These are phyloP conservation scores for Alternaria ventricosa DNA, from an alignment of 2,329 filamentous ascomycete species.

Conservation along the genomic window DNA sequence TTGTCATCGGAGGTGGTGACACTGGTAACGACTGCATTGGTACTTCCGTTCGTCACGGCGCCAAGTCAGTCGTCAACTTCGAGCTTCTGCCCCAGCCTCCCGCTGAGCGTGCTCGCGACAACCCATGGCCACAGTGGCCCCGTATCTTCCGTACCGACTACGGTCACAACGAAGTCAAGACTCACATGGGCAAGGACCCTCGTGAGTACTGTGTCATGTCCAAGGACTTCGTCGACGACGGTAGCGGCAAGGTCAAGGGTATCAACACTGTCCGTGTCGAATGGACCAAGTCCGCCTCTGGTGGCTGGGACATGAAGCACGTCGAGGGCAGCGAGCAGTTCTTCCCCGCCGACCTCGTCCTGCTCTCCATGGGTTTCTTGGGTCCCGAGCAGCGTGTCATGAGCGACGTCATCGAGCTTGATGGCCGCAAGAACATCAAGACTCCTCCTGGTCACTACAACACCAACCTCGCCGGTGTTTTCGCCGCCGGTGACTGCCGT, in stretches of 20 bases:
- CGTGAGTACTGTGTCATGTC: constrained; percentile 99
- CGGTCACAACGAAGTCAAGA: constrained; percentile 92
- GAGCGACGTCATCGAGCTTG: constrained; percentile 87
- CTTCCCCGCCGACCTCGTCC: constrained; percentile 93
- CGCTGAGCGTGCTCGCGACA: constrained; percentile 86
- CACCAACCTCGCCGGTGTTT: constrained; percentile 87
- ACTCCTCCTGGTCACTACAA: constrained; percentile 85
- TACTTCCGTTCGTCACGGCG: constrained; percentile 92
- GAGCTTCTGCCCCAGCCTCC: constrained; percentile 93
- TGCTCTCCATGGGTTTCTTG: constrained; percentile 96
- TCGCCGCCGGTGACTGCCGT: constrained; percentile 93
- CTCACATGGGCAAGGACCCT: constrained; percentile 94
- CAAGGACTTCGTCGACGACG: constrained; percentile 92
- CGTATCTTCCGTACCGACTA: constrained; percentile 99
- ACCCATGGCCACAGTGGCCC: constrained; percentile 98
- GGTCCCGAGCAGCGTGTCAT: constrained; percentile 89
- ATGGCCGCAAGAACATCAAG: constrained; percentile 95
- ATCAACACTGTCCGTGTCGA: constrained; percentile 96
- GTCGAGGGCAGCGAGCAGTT: constrained; percentile 91
- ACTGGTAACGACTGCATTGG: constrained; percentile 98
- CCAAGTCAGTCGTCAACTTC: constrained; percentile 96
- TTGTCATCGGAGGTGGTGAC: constrained; percentile 97
- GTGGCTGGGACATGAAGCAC: constrained; percentile 99
- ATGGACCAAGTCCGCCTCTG: constrained; percentile 88
- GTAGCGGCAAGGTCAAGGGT: constrained; percentile 85